Evolutionary conservation across 306 rosid species (phyloP), one percentile per base, ranked within the genome.

Genomic region (Corylus avellana): DNA sequence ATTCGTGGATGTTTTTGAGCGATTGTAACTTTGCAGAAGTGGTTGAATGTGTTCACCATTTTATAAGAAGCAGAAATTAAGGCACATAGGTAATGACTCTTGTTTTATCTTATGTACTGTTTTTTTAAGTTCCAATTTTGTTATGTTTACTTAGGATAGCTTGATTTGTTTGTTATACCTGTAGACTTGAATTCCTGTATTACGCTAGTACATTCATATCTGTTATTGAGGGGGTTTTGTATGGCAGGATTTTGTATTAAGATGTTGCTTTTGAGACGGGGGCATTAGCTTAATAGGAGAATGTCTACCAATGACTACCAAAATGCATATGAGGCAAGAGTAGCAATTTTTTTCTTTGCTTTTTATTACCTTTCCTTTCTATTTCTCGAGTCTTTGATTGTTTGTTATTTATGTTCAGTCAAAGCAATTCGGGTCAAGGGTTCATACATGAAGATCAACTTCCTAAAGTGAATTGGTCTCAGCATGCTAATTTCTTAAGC

Each of bases 401-500:
- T 64, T 78, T 71, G 16, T 22, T 74, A 54, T 35, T 58, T 81
- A 39, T 54, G n/a, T 44, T 55, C 87, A 89, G 93, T 79, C 80
- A 47, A 61, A 42, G 78, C 78, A 77, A 75, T 77, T 72, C 82
- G 53, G 78, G 82, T 4, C 59, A 55, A 29, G 88, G 57, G 80
- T 44, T 18, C 57, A 79, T 72, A 6, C 47, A n/a, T 42, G 76
- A 77, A 56, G 89, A 75, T 57, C 76, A 80, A 29, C 77, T 73
- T 77, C 91, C 92, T 8, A 87, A 78, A 83, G 84, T 81, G 79
- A 88, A 87, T 84, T 93, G 90, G 95, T 75, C 25, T 76, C 88
- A 85, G 56, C 99, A 95, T 81, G 75, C 83, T 32, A 84, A 88
- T 81, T 95, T 93, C 89, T 85, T 90, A 2, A 74, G 73, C 80